Percentiles rank a stretch among this genome's conserved stretches.
Evolutionary conservation across 495 filamentous ascomycete genomes (phyloP).

Genomic region (Lasiosphaeris hirsuta): DNA sequence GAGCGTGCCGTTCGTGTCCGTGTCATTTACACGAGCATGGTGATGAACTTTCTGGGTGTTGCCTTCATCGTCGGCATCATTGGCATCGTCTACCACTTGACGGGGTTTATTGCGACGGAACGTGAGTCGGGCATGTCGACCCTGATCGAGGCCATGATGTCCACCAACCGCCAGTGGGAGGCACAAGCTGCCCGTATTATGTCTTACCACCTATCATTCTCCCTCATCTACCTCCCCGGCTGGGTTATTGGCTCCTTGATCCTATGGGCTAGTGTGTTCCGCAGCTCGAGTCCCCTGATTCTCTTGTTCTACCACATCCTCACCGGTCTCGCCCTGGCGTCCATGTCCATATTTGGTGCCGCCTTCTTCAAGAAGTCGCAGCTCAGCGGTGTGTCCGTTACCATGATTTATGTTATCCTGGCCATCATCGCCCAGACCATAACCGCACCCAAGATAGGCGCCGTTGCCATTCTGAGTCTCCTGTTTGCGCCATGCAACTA

Average conservation of each 20-base stretch:
- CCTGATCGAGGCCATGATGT: constrained; percentile 79
- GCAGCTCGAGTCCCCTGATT: constrained; percentile 55
- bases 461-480: constrained; percentile 60
- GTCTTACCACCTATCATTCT: constrained; percentile 66
- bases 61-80: constrained; percentile 67
- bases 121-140: constrained; percentile 76
- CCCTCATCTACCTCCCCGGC: constrained; percentile 61
- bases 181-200: constrained; percentile 64
- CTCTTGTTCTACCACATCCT: constrained; percentile 63
- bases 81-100: constrained; percentile 70
- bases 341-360: constrained; percentile 66
- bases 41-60: constrained; percentile 65
- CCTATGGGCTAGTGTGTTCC: constrained; percentile 59
- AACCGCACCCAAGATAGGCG: constrained; percentile 51
- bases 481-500: constrained; percentile 77
- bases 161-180: constrained; percentile 59
- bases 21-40: constrained; percentile 60
- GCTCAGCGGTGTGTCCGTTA: constrained; percentile 65
- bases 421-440: constrained; percentile 68
- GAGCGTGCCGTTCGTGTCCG: constrained; percentile 61
- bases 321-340: constrained; percentile 60
- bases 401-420: constrained; percentile 61
- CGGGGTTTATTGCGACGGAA: constrained; percentile 72
- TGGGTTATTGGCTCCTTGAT: constrained; percentile 68
- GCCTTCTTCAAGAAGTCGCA: constrained; percentile 76